A percentile compares a stretch with the other conserved stretches of the same genome.
These are phyloP conservation scores for Aspergillus hiratsukae DNA, from an alignment of 2,329 filamentous ascomycete species.

Conservation along the genomic window DNA sequence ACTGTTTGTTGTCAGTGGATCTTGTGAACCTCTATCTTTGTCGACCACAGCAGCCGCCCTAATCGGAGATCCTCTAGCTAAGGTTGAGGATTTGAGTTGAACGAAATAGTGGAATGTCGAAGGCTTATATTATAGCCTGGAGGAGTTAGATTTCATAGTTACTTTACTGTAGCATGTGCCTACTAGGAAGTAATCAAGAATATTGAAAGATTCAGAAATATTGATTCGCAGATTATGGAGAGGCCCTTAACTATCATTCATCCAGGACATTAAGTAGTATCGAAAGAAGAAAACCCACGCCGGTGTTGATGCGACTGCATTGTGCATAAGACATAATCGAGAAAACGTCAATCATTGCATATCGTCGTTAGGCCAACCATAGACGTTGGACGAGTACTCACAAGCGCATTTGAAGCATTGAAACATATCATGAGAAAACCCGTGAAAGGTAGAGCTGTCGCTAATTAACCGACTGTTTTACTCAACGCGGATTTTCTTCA, in stretches of 20 bases:
- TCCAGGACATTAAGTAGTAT: background rate
- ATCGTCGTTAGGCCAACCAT: background rate
- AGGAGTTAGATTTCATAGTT: background rate
- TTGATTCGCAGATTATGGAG: background rate
- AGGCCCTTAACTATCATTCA: background rate
- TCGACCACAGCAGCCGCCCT: no score
- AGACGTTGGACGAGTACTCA: background rate
- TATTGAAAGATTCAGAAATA: background rate
- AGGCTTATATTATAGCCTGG: no score
- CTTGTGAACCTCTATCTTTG: background rate
- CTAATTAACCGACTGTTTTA: background rate
- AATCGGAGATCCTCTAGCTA: no score
- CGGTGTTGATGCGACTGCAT: background rate
- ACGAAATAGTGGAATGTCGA: no score
- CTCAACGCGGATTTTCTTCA: slow-evolving; percentile 50
- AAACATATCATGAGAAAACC: background rate
- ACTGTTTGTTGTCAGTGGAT: background rate
- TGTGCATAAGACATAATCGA: background rate
- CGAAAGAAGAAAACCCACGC: background rate
- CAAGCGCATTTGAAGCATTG: background rate
- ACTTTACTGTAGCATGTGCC: background rate
- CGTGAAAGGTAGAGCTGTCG: background rate
- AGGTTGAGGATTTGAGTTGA: no score
- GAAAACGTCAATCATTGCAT: background rate
- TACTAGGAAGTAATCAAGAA: background rate